Percentiles rank a stretch among this genome's conserved stretches.
These are phyloP conservation scores for Suillus occidentalis DNA, from an alignment of 768 basidiomycete genomes.

Conservation along the genomic window DNA sequence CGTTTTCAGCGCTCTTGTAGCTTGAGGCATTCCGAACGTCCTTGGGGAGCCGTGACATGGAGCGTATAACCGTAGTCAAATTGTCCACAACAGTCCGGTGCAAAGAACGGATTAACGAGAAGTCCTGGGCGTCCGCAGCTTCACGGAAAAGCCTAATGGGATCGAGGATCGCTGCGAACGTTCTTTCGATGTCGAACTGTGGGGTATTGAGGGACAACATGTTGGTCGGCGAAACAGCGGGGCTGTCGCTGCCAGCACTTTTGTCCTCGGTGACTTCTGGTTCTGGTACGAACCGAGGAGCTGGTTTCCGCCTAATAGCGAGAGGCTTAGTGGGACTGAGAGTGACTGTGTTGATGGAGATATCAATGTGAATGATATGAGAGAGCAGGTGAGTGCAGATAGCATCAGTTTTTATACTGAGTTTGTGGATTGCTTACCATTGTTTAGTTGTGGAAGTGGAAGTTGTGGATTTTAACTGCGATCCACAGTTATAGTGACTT, in stretches of 20 bases:
- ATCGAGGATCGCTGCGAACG: conserved; percentile 37
- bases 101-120: conserved; percentile 29
- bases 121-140: conserved; percentile 24
- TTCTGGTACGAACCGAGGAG: neutral
- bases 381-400: no score
- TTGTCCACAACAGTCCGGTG: conserved; percentile 22
- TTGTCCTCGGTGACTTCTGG: conserved; percentile 11
- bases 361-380: no score
- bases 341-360: neutral
- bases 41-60: conserved; percentile 23
- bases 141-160: conserved; percentile 28
- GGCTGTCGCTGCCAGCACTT: conserved; percentile 26
- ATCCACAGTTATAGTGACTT: neutral
- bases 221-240: conserved; percentile 23
- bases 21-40: conserved; percentile 21
- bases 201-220: conserved; percentile 8
- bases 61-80: conserved; percentile 28
- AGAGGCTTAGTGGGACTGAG: neutral
- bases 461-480: neutral
- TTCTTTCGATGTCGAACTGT: conserved; percentile 32
- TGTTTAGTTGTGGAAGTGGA: neutral
- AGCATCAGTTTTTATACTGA: neutral
- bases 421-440: neutral
- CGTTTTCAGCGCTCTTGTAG: conserved; percentile 22
- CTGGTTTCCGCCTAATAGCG: neutral